Evolutionary conservation across 2,329 filamentous ascomycete genomes (phyloP), one percentile per base, ranked within the genome.

Genomic region (Penicillium sp.): DNA sequence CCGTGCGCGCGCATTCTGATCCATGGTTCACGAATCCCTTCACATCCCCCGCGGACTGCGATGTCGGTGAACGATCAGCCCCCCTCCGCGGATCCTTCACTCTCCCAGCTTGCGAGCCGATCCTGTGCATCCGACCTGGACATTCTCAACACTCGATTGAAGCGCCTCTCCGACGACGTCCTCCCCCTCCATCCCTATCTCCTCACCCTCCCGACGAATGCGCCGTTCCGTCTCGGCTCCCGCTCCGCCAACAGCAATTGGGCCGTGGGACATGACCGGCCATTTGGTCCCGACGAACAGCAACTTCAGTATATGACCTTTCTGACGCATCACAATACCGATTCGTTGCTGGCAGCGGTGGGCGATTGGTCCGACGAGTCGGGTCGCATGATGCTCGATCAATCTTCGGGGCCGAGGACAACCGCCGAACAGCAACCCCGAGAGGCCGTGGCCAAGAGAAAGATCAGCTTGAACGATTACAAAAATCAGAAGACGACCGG

Each of bases 271-370:
- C 70, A 76, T 70, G 78, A 82, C 57, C 82, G 81, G 2, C 81
- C 84, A 4, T 88, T 87, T 72, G 73, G 76, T 53, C 73, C 73
- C 17, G 76, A 82, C 63, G 86, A 88, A 72, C 81, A 86, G 67
- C 78, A 82, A 66, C 76, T 86, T 54, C 86, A 88, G 69, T 88
- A 88, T 71, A 79, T 86, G 77, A 88, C 84, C 58, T 88, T 85
- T 64, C 75, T 85, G 55, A 83, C 82, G 57, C 84, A 86, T 70
- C 83, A 86, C 68, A 81, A 81, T 37, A 81, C 82, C 60, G 81
- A 84, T 65, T 80, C 79, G 43, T 76, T 82, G 57, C 72, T 85
- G 53, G 75, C 82, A 62, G 79, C 80, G 11, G 82, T 82, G 59
- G 83, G 84, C 54, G 82, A 83, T 64, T 83, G 83, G 75, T 81